phyloP scores from a whole-genome alignment of 495 filamentous ascomycete genomes.

The Neurospora discreta region DNA sequence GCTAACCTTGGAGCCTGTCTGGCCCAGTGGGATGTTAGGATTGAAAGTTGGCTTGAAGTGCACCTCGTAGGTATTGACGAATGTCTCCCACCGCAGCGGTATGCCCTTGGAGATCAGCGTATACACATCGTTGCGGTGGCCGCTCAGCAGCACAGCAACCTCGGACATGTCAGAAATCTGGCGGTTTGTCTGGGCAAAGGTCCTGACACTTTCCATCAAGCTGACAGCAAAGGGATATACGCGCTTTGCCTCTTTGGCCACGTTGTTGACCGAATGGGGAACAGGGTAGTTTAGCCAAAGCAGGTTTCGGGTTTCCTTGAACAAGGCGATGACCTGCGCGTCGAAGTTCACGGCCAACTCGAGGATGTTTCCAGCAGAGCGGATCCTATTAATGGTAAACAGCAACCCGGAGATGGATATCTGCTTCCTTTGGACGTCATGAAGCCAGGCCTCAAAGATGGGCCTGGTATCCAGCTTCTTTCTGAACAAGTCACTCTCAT shows the following conservation, averaged over 20 bases:
- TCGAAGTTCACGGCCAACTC: constrained; percentile 95
- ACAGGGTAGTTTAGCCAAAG: constrained; percentile 88
- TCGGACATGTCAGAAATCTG: constrained; percentile 73
- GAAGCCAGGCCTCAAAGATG: constrained; percentile 90
- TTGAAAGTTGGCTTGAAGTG: constrained; percentile 57
- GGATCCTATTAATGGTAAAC: constrained; percentile 79
- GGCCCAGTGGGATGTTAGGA: constrained; percentile 50
- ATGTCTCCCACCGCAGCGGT: constrained; percentile 89
- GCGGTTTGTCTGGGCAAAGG: constrained; percentile 73
- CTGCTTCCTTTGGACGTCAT: constrained; percentile 74
- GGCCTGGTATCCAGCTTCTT: constrained; percentile 90
- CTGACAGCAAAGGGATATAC: constrained; percentile 97
- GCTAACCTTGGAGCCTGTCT: constrained; percentile 42
- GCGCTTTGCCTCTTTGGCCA: constrained; percentile 91
- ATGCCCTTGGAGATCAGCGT: constrained; percentile 72
- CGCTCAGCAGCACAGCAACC: constrained; percentile 74
- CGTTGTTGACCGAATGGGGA: constrained; percentile 85
- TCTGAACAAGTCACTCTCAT: constrained; percentile 79
- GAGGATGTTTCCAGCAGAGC: constrained; percentile 71
- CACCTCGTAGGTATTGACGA: constrained; percentile 90
- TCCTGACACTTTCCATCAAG: constrained; percentile 93
- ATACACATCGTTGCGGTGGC: constrained; percentile 83
- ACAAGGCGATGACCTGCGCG: constrained; percentile 87
- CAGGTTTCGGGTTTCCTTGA: constrained; percentile 97
- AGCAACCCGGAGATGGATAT: constrained; percentile 84